A percentile compares a stretch with the other conserved stretches of the same genome.
These are phyloP conservation scores for Epichloe brachyelytri DNA, from an alignment of 2,329 filamentous ascomycete genomes.

Conservation along the genomic window DNA sequence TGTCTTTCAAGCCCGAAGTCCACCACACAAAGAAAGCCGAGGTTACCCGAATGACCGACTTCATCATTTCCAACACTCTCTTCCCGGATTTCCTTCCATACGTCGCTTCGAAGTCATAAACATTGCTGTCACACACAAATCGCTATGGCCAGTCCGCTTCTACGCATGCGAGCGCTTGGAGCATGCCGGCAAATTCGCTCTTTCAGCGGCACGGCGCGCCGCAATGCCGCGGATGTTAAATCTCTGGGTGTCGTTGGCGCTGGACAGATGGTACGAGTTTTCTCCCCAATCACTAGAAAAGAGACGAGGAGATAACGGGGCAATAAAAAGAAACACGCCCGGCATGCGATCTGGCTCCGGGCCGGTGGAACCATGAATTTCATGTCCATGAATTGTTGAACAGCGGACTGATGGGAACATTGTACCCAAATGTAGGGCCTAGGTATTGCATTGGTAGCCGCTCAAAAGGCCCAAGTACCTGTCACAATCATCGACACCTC, in stretches of 20 bases:
- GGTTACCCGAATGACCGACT: constrained; percentile 25
- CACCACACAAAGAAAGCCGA: constrained; percentile 22
- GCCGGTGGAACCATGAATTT: background rate
- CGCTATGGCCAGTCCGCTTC: constrained; percentile 28
- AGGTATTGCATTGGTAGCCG: constrained; percentile 89
- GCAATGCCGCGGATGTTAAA: constrained; percentile 61
- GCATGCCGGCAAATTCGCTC: constrained; percentile 31
- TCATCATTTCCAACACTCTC: constrained; percentile 6
- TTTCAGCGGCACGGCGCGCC: constrained; percentile 57
- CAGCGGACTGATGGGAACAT: background rate
- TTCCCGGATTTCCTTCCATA: background rate
- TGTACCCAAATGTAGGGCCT: constrained; percentile 50
- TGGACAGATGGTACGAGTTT: constrained; percentile 70
- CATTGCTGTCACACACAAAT: constrained; percentile 3
- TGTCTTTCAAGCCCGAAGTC: background rate
- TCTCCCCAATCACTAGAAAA: constrained; percentile 14
- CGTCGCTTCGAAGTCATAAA: background rate
- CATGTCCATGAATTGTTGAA: background rate
- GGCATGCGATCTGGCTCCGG: background rate
- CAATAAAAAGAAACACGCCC: background rate
- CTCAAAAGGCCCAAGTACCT: constrained; percentile 68
- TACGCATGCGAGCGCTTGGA: constrained; percentile 23
- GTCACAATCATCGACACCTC: constrained; percentile 79
- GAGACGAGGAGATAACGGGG: background rate
- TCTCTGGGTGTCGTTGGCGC: constrained; percentile 84